Percentiles rank a stretch among this genome's conserved stretches.
These are phyloP conservation scores for Medicago lupulina DNA, from an alignment of 306 rosid species.

Conservation along the genomic window DNA sequence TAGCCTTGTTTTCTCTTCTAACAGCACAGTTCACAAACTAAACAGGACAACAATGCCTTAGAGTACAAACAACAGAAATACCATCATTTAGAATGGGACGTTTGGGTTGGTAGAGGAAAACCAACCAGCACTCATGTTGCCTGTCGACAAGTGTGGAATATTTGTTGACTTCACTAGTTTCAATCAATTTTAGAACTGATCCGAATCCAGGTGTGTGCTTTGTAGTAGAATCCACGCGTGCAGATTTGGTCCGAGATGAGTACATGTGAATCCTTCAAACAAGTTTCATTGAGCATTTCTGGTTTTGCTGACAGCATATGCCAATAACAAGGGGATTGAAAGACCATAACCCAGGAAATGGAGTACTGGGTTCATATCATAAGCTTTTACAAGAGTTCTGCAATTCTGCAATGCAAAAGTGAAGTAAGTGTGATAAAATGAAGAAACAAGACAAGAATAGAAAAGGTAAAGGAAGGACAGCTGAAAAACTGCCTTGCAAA, in stretches of 20 bases:
- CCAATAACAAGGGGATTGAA: slow-evolving; percentile 72
- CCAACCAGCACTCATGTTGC: slow-evolving; percentile 26
- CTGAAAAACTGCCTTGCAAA: background rate
- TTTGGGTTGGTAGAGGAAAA: slow-evolving; percentile 9
- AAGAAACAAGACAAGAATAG: slow-evolving; percentile 15
- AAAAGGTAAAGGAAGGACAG: slow-evolving; percentile 12
- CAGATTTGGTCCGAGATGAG: background rate
- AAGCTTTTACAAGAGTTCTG: slow-evolving; percentile 79
- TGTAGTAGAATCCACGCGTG: slow-evolving; percentile 1
- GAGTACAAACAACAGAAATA: background rate
- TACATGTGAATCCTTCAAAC: slow-evolving; percentile 13
- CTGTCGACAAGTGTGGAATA: slow-evolving; percentile 1
- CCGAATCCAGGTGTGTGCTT: slow-evolving; percentile 3
- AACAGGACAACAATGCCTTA: slow-evolving; percentile 9
- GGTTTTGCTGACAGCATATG: slow-evolving; percentile 58
- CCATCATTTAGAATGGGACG: background rate
- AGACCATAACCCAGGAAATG: slow-evolving; percentile 72
- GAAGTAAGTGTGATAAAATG: slow-evolving; percentile 33
- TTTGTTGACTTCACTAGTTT: slow-evolving; percentile 23
- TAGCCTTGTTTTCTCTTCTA: slow-evolving; percentile 24
- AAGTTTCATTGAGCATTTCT: slow-evolving; percentile 47
- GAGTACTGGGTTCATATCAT: slow-evolving; percentile 84
- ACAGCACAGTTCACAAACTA: slow-evolving; percentile 13
- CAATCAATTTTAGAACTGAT: slow-evolving; percentile 14
- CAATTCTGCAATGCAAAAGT: slow-evolving; percentile 65